Conservation (phyloP, 1,139 yeast species). For the Geotrichum phurueaensis region DNA sequence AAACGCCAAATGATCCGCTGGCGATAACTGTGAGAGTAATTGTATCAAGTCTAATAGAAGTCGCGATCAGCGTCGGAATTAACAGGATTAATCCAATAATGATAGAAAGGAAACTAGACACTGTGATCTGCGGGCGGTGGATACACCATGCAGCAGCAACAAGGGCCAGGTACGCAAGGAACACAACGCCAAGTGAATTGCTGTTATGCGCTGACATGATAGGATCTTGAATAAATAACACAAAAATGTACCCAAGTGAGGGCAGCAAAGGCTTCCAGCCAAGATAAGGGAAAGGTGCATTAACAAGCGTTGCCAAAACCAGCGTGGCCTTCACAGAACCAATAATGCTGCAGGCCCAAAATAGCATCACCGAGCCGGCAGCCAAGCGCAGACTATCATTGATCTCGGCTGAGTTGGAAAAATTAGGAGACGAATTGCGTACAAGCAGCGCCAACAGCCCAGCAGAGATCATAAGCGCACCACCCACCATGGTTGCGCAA, state of each 20-base stretch:
- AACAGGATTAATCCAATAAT: slow-evolving; percentile 13
- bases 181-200: neutral
- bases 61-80: slow-evolving; percentile 9
- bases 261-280: slow-evolving; percentile 13
- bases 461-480: slow-evolving; percentile 25
- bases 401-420: slow-evolving; percentile 10
- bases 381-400: slow-evolving; percentile 14
- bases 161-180: slow-evolving; percentile 10
- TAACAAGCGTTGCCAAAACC: slow-evolving; percentile 14
- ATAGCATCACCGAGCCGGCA: slow-evolving; percentile 14
- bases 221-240: slow-evolving; percentile 13
- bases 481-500: slow-evolving; percentile 26
- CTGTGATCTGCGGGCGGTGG: slow-evolving; percentile 12
- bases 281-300: slow-evolving; percentile 14
- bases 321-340: slow-evolving; percentile 19
- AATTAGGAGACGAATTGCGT: slow-evolving; percentile 1
- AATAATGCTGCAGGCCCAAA: slow-evolving; percentile 18
- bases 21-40: slow-evolving; percentile 29
- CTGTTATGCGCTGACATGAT: slow-evolving; percentile 9
- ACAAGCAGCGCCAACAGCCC: slow-evolving; percentile 27
- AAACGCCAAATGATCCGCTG: slow-evolving; percentile 35
- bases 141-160: slow-evolving; percentile 14
- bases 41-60: slow-evolving; percentile 17
- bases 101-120: slow-evolving; percentile 12
- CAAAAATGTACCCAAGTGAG: slow-evolving; percentile 8